Base-by-base conservation (phyloP, 371 early-diverging fungal species). In the Rhizomucor miehei region DNA sequence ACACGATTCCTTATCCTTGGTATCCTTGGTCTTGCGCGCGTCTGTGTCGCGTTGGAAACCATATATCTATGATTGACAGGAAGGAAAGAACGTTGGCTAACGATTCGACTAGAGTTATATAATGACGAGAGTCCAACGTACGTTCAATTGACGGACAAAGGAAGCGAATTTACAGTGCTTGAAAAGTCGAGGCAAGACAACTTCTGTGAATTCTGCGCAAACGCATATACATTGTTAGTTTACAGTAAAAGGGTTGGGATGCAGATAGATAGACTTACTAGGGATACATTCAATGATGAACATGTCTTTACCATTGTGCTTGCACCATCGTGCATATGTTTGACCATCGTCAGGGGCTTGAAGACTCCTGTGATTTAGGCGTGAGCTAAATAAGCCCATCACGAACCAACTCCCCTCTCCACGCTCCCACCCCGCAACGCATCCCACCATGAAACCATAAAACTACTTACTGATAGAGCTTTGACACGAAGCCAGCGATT, bases 141-240 rank as follows among this genome's bases (percentile, higher is more conserved):
- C 47, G 47, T 46, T 79, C 10, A 79, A 63, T 56, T 79, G 80
- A 48, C 80, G 69, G 37, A 79, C 80, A 65, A 79, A 79, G 1
- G 80, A 79, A 25, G 77, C 67, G 51, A 79, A 79, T 66, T 79
- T 79, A 52, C 80, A 79, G 56, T 79, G 80, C 40, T 79, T 79
- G 43, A 79, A 79, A 19, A 69, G 53, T 54, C 69, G 69, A 13
- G 80, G 80, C 43, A 79, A 51, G 9, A 79, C 73, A n/a, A 64
- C 60, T 47, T 73, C 67, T 3, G 80, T 75, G 46, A 79, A 79
- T 59, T 74, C 80, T 76, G 51, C 25, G 53, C 11, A 43, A 38
- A 23, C 12, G 24, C 5, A 24, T 48, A 48, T 9, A 24, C 13
- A 20, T 40, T 36, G 3, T 38, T 8, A 37, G 20, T 46, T 40